Percentiles rank a stretch among this genome's conserved stretches.
These are phyloP conservation scores for Phaffia tasmanica DNA, from an alignment of 768 basidiomycete species.

Conservation along the genomic window DNA sequence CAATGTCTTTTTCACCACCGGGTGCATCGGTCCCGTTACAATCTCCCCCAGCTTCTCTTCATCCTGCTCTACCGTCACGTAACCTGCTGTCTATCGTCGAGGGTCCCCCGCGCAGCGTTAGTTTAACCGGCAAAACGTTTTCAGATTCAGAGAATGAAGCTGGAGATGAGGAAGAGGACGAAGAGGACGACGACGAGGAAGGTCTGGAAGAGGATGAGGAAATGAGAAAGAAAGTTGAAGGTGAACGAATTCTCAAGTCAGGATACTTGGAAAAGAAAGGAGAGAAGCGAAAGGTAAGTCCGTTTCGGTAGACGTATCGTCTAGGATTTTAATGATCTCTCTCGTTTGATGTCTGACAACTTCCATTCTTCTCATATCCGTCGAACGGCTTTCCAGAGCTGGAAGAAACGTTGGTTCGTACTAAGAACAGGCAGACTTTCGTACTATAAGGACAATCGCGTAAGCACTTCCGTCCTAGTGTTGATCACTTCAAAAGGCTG, in stretches of 20 bases:
- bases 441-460: conserved; percentile 87
- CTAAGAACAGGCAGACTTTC: conserved; percentile 81
- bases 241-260: conserved; percentile 58
- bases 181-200: conserved; percentile 34
- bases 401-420: conserved; percentile 99
- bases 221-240: conserved; percentile 36
- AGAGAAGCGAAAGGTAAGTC: conserved; percentile 78
- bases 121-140: no score
- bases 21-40: no score
- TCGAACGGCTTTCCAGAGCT: conserved; percentile 51
- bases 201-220: conserved; percentile 30
- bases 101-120: conserved; percentile 54
- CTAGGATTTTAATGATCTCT: background rate
- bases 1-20: no score
- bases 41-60: conserved; percentile 28
- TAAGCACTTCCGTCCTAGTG: conserved; percentile 25
- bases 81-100: conserved; percentile 65
- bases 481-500: background rate
- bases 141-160: conserved; percentile 34
- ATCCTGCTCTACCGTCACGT: conserved; percentile 36
- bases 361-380: background rate
- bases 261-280: conserved; percentile 98
- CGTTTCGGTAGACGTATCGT: background rate
- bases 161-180: conserved; percentile 57
- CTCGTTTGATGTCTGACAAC: background rate